Evolutionary conservation across 2,329 filamentous ascomycete species (phyloP), one percentile per base, ranked within the genome.

Genomic region (Fusarium mundagurra): DNA sequence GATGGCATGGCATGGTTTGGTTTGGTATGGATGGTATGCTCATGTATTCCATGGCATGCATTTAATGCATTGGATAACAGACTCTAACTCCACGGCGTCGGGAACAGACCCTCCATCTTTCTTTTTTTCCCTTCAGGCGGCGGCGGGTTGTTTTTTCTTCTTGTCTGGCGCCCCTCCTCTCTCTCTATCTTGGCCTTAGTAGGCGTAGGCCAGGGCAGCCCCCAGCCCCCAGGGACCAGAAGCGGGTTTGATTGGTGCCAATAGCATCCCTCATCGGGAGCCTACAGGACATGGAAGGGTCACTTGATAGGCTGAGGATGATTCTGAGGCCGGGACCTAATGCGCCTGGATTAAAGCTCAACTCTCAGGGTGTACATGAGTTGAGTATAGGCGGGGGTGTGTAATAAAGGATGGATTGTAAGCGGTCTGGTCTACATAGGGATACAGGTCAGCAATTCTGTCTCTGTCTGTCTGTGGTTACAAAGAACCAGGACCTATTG

Each of bases 301-400:
- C 61, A 43, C 48, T 74, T 74, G 59, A 74, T 74, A 74, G 72
- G 72, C 63, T 72, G 50, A 38, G 20, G 22, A 48, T 61, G 41
- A 57, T 69, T 74, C 53, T 64, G 41, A 74, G 67, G 71, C 63
- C 71, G 63, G 71, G 71, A 72, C 71, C 71, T 74, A 74, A 74
- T 60, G 67, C 53, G 67, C 67, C 61, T 73, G 63, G 64, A 43
- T 53, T 55, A 62, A 55, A 64, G 64, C 61, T 50, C 64, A 70
- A 41, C n/a, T 55, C 34, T 55, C 50, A 45, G 60, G 48, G 59
- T 62, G 51, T 65, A 48, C 50, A 43, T 36, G 48, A 34, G 39
- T 31, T 41, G 16, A 29, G 29, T 34, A 27, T 29, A 44, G 58
- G 39, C 50, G 50, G 48, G 50, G 50, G n/a, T 11, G 50, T 53